A percentile compares a stretch with the other conserved stretches of the same genome.
phyloP scores from a whole-genome alignment of 139 green algal species.

The Raphidocelis subcapitata region DNA sequence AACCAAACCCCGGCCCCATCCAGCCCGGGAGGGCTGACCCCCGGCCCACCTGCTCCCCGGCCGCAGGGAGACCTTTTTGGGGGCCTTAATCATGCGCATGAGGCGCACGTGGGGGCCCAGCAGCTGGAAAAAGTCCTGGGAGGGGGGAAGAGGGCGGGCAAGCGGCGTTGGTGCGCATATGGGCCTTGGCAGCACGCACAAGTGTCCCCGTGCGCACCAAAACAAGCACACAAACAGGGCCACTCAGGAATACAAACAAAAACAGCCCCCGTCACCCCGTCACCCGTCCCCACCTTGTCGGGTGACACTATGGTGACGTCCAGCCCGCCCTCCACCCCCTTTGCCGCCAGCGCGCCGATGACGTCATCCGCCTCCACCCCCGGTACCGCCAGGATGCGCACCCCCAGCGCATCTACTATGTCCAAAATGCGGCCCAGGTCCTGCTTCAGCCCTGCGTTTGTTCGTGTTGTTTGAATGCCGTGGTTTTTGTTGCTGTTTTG shows the following conservation, averaged over 20 bases:
- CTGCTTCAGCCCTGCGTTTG: constrained; percentile 35
- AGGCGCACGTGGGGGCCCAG: constrained; percentile 55
- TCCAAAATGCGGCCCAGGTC: constrained; percentile 39
- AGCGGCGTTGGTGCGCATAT: not conserved
- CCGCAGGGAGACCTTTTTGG: no score
- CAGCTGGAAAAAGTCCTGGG: constrained; percentile 72
- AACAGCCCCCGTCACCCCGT: no score
- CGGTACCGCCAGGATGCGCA: constrained; percentile 40
- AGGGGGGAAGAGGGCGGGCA: no score
- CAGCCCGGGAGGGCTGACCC: not conserved
- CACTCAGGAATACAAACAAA: no score
- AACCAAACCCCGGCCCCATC: no score
- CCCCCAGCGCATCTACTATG: constrained; percentile 41
- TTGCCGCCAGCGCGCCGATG: constrained; percentile 50
- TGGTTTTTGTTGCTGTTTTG: no score
- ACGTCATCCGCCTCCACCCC: constrained; percentile 78
- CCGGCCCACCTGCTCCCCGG: not conserved
- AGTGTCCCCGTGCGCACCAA: not conserved
- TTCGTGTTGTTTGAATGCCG: no score
- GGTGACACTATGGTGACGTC: constrained; percentile 59
- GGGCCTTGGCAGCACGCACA: not conserved
- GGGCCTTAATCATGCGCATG: constrained; percentile 43
- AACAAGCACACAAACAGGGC: no score
- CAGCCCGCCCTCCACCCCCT: constrained; percentile 35
- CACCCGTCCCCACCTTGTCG: constrained; percentile 47